Base-by-base conservation (phyloP, 1,139 yeast genomes). In the Yamadazyma blattariae region DNA sequence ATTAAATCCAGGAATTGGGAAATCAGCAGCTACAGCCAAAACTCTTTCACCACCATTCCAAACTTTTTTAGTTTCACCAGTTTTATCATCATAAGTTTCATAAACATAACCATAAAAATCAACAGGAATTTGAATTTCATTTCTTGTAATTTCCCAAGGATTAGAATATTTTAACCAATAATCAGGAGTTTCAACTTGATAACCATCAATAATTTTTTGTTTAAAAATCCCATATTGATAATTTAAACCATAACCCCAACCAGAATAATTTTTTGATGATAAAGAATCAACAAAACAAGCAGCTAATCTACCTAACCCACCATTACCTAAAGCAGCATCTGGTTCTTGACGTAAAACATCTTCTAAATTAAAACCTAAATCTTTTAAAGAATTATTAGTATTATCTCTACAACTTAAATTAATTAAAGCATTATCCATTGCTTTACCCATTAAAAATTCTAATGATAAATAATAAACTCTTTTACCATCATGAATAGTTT, bases 191-290 rank as follows among this genome's bases (percentile, higher is more conserved):
- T 90, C 97, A 30, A 89, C 94, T 64, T 90, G 97, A 61, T 86
- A 86, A 12, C 97, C 97, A 54, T 90, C 88, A 46, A 88, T 74
- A 54, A 90, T 88, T 58, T 82, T 81, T 64, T 90, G 97, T 50
- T 88, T 78, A 64, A 90, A 90, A 50, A 90, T 90, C 59, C 96
- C 97, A 57, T 89, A 89, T 61, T 88, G 90, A 64, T 89, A 89
- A 56, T 95, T 82, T 49, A 89, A 70, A 41, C 97, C 97, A 59
- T 90, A 90, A 44, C 97, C 97, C 97, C 97, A 89, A 35, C 95
- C 96, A 22, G 95, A 89, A 59, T 86, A 87, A 58, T 87, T 82
- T 48, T 85, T 82, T 7, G 95, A 81, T 24, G 95, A 79, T 55
- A 90, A 67, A 1, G 96, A 87, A 64, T 90, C 97, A 36, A 90